Percentiles rank a stretch among this genome's conserved stretches.
Evolutionary conservation across 495 filamentous ascomycete genomes (phyloP).

Genomic region (Neurospora intermedia): DNA sequence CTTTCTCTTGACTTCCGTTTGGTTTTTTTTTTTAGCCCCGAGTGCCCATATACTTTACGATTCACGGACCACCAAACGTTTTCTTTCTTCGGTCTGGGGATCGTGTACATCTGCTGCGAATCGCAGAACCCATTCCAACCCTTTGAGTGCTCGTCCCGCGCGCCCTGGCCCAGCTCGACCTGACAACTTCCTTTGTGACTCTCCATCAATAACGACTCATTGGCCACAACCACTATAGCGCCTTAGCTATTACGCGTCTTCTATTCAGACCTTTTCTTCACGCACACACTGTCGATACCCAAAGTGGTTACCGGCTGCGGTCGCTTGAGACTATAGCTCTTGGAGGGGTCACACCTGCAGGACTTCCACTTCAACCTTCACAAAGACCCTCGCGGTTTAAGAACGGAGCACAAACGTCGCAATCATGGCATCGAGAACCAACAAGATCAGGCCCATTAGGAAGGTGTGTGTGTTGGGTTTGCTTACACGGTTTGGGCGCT

Average conservation of each 20-base stretch:
- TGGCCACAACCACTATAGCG: not conserved
- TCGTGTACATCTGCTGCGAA: not conserved
- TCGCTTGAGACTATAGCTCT: not conserved
- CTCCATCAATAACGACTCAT: not conserved
- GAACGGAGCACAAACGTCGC: not conserved
- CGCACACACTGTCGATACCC: not conserved
- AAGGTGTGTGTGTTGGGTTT: conserved; percentile 7
- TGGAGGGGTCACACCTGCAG: not conserved
- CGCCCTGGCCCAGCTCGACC: not conserved
- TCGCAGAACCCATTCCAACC: not conserved
- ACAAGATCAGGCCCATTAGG: conserved; percentile 16
- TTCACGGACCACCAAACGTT: not conserved
- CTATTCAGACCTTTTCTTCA: not conserved
- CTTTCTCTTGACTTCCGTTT: not conserved
- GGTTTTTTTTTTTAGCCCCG: not conserved
- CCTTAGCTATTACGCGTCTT: not conserved
- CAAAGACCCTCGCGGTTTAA: not conserved
- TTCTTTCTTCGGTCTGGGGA: not conserved
- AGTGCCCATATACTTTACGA: not conserved
- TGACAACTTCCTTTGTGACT: not conserved
- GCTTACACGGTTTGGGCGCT: not conserved
- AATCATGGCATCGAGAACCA: conserved; percentile 16
- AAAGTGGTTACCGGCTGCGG: not conserved
- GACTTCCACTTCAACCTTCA: not conserved
- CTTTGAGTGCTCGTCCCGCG: not conserved